A percentile compares a stretch with the other conserved stretches of the same genome.
These are phyloP conservation scores for Hymenoscyphus occultus DNA, from an alignment of 2,329 filamentous ascomycete genomes.

Conservation along the genomic window DNA sequence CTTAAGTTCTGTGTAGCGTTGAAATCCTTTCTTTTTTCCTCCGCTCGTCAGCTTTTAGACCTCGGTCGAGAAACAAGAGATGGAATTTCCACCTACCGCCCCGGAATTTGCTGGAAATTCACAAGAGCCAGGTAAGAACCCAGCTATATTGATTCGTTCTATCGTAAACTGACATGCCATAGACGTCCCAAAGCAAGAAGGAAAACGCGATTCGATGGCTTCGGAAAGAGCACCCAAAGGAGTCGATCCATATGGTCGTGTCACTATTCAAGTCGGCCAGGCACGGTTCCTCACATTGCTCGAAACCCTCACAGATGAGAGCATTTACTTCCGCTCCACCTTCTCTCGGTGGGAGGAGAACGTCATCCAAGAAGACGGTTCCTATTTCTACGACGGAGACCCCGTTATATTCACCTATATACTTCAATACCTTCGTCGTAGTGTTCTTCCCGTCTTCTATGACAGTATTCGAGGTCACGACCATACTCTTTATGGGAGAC, in stretches of 20 bases:
- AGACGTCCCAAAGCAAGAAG: no score
- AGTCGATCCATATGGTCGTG: neutral
- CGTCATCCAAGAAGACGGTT: slow-evolving; percentile 29
- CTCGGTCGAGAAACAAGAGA: no score
- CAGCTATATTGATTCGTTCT: no score
- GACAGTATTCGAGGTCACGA: slow-evolving; percentile 34
- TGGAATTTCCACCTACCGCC: no score
- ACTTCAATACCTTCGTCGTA: slow-evolving; percentile 37
- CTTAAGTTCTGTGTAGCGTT: neutral
- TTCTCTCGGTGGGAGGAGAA: neutral
- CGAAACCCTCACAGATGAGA: neutral
- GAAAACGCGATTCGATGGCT: no score
- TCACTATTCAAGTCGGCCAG: neutral
- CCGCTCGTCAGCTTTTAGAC: no score
- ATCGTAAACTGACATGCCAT: no score
- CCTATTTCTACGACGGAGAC: slow-evolving; percentile 41
- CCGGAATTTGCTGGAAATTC: no score
- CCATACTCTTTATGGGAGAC: slow-evolving; percentile 34
- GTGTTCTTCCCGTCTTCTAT: slow-evolving; percentile 38
- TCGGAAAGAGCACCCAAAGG: no score
- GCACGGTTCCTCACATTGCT: neutral
- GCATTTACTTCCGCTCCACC: neutral
- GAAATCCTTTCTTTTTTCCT: slow-evolving; percentile 23
- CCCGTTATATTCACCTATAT: slow-evolving; percentile 38
- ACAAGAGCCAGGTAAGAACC: no score